phyloP scores from a whole-genome alignment of 2,329 filamentous ascomycete genomes.

The Ascochyta fabae region DNA sequence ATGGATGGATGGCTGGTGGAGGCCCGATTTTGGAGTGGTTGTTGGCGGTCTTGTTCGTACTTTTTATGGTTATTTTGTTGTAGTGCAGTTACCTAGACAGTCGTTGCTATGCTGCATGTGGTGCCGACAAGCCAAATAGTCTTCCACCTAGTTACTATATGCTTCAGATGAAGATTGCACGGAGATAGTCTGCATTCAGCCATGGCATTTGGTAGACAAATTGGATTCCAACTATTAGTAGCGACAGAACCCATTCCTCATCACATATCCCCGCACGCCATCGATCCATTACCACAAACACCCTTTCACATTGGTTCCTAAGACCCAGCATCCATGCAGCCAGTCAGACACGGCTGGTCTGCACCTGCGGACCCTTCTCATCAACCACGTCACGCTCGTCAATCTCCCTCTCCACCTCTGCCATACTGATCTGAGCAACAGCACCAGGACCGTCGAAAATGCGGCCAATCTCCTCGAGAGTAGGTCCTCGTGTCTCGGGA shows the following conservation, averaged over 20 bases:
- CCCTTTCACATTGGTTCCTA: no score
- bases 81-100: no score
- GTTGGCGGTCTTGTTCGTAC: no score
- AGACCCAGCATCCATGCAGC: not conserved
- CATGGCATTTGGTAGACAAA: not conserved
- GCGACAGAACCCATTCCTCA: not conserved
- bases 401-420: constrained; percentile 30
- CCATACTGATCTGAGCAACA: constrained; percentile 36
- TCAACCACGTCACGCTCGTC: constrained; percentile 22
- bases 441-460: constrained; percentile 72
- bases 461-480: constrained; percentile 71
- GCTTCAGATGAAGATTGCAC: no score
- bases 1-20: no score
- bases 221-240: not conserved
- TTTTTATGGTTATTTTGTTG: no score
- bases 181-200: no score
- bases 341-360: constrained; percentile 19
- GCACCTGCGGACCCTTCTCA: constrained; percentile 25
- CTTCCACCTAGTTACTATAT: no score
- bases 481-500: constrained; percentile 69
- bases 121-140: no score
- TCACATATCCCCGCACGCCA: not conserved
- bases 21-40: no score
- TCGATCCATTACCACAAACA: not conserved
- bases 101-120: no score